A percentile compares a stretch with the other conserved stretches of the same genome.
Conservation (phyloP, 345 rosid species). For the Pistacia integerrima region DNA sequence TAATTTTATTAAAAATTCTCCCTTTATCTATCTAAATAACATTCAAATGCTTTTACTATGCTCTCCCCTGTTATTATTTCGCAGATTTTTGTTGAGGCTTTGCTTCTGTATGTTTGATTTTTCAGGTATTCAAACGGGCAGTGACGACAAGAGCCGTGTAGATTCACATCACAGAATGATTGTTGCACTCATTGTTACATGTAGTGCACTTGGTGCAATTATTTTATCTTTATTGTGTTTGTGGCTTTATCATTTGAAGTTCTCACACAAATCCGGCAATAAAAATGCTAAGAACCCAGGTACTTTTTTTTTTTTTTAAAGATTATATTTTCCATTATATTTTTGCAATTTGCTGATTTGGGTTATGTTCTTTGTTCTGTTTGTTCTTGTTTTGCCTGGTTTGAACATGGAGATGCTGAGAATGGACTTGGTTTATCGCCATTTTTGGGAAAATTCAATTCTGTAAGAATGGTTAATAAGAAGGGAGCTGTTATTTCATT, state of each 20-base stretch:
- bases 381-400: slow-evolving; percentile 15
- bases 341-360: background rate
- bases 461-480: slow-evolving; percentile 47
- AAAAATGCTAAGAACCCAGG: slow-evolving; percentile 49
- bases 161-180: slow-evolving; percentile 45
- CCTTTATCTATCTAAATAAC: background rate
- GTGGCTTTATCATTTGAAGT: slow-evolving; percentile 53
- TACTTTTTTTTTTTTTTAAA: slow-evolving; percentile 19
- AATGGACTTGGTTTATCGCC: slow-evolving; percentile 51
- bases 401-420: slow-evolving; percentile 45
- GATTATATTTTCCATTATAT: background rate
- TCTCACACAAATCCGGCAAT: slow-evolving; percentile 40
- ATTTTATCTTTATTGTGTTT: slow-evolving; percentile 45
- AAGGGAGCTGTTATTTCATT: slow-evolving; percentile 50
- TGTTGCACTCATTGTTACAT: slow-evolving; percentile 56
- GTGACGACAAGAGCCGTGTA: slow-evolving; percentile 40
- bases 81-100: background rate
- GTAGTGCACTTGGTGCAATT: slow-evolving; percentile 49
- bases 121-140: slow-evolving; percentile 51
- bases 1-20: background rate
- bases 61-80: too few species aligned
- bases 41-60: background rate
- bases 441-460: slow-evolving; percentile 54
- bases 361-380: slow-evolving; percentile 15
- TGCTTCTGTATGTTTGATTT: background rate